Percentiles rank a stretch among this genome's conserved stretches.
Conservation (phyloP, 2,329 filamentous ascomycete genomes). For the Botrytis deweyae region DNA sequence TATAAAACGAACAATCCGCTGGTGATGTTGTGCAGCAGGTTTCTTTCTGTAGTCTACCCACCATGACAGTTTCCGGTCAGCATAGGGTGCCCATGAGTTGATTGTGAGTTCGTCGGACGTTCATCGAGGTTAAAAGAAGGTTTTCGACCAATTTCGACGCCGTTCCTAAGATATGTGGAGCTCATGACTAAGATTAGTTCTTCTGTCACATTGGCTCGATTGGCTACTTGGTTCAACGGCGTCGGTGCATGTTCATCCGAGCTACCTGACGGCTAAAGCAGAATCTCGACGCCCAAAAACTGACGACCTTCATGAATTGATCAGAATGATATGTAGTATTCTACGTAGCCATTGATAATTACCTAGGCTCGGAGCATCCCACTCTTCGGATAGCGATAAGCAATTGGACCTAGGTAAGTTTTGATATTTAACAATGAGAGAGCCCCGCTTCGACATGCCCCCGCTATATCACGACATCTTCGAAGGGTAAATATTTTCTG, state of each 20-base stretch:
- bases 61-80: background rate
- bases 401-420: background rate
- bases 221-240: background rate
- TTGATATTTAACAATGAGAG: background rate
- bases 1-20: background rate
- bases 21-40: background rate
- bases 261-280: background rate
- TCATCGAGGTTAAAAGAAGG: background rate
- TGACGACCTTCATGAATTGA: background rate
- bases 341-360: background rate
- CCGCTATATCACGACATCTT: slow-evolving; percentile 17
- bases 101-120: background rate
- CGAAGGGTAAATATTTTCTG: slow-evolving; percentile 1
- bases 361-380: background rate
- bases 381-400: background rate
- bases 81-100: background rate
- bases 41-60: background rate
- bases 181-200: background rate
- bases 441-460: slow-evolving; percentile 14
- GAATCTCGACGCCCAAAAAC: background rate
- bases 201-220: background rate
- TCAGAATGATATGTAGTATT: background rate
- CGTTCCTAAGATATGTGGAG: background rate
- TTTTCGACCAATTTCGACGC: background rate
- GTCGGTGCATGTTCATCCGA: slow-evolving; percentile 11